These are phyloP conservation scores for Eimeria necatrix DNA, from an alignment of 169 alveolate species.

Conservation along the genomic window DNA sequence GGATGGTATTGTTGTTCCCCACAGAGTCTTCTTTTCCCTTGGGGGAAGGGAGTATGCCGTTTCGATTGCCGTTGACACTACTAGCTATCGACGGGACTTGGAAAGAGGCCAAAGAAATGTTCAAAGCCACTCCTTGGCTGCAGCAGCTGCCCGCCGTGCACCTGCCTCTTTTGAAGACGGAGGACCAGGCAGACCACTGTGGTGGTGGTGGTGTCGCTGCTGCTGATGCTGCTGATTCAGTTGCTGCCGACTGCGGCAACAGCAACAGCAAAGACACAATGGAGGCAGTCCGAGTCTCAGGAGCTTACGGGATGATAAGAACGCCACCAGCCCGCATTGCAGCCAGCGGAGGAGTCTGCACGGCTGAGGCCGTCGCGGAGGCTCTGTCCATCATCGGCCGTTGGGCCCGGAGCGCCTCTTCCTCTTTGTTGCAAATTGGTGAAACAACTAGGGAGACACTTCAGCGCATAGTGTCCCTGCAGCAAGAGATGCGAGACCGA, in stretches of 20 bases:
- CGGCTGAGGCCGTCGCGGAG: conserved; percentile 77
- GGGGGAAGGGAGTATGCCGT: conserved; percentile 62
- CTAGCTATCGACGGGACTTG: conserved; percentile 80
- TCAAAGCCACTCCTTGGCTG: conserved; percentile 71
- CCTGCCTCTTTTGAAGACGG: neutral
- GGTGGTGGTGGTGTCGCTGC: neutral
- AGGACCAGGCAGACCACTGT: neutral
- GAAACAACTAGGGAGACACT: conserved; percentile 64
- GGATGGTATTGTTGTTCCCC: conserved; percentile 59
- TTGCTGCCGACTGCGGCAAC: conserved; percentile 30
- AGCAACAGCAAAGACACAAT: neutral
- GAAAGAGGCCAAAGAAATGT: conserved; percentile 80
- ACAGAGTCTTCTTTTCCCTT: conserved; percentile 68
- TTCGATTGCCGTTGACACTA: conserved; percentile 76
- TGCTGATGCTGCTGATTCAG: neutral
- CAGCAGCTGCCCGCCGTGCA: conserved; percentile 73
- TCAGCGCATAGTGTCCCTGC: conserved; percentile 52
- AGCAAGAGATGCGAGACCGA: conserved; percentile 46
- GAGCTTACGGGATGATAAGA: conserved; percentile 66
- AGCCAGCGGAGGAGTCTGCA: conserved; percentile 79
- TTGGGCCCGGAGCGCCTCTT: conserved; percentile 70
- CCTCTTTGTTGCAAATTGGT: conserved; percentile 48
- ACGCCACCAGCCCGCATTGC: conserved; percentile 75
- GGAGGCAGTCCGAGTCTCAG: conserved; percentile 63
- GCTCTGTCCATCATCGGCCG: conserved; percentile 56